Base-by-base conservation (phyloP, 2,329 filamentous ascomycete genomes). In the Botryotinia globosa region DNA sequence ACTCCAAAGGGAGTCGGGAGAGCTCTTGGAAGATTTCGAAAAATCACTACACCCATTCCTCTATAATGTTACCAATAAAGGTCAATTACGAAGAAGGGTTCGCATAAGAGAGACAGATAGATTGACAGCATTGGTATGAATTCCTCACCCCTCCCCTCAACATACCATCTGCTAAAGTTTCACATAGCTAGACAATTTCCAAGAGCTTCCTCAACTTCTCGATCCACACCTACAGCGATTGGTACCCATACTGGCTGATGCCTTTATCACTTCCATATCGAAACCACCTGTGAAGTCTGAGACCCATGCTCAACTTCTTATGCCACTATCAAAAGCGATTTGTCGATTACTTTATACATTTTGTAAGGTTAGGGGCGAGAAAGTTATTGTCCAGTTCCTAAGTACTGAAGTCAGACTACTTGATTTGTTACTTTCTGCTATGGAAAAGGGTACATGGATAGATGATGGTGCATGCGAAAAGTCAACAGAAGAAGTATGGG, bases 351-450 rank as follows among this genome's bases (percentile, higher is more conserved):
- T 99, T 51, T 98, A 98, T 80, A 91, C 91, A 0, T 91, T 99
- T 74, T 98, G 94, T 86, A 99, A 99, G 83, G 91, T 98, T 68
- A 89, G 96, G 70, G 95, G 96, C 37, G 91, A 96, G 80, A 98
- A 98, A 82, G 91, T 99, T 69, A 91, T 99, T 77, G 90, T 94
- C 69, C 89, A 93, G 59, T 98, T 98, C 80, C 85, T 99, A 76
- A 95, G 92, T 80, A 97, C 96, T 76, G 96, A 98, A 81, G 91
- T 94, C 2, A 91, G 88, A 78, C 91, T 94, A 79, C 87, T 99
- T 22, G 94, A 97, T 80, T 87, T 91, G 0, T 86, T 99, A 74
- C 85, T 98, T 14, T 86, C 87, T 2, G 91, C 91, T 25, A 88
- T 97, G 59, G 93, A 97, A 79, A 85, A 87, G 45, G 77, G 76